phyloP scores from a whole-genome alignment of 208 protist species.

The Acanthamoeba castellanii region DNA sequence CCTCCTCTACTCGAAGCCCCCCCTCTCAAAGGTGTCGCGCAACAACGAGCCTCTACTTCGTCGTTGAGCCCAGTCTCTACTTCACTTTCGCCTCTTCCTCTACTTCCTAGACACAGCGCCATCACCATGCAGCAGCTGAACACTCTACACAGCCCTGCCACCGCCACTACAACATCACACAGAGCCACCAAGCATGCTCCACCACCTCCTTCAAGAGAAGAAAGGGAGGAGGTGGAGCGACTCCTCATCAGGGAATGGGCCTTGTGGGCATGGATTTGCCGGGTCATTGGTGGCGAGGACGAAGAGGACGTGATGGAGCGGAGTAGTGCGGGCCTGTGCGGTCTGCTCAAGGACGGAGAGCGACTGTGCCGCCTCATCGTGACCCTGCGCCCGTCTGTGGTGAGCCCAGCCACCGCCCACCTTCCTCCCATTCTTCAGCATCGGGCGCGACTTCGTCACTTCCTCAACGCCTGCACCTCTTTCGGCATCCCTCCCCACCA shows the following conservation, averaged over 20 bases:
- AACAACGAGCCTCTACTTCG: too few species aligned
- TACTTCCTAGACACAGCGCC: too few species aligned
- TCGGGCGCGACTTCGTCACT: background rate
- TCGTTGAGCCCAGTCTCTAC: too few species aligned
- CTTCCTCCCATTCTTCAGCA: slow-evolving; percentile 21
- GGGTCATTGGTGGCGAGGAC: background rate
- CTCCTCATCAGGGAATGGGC: background rate
- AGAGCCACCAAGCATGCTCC: background rate
- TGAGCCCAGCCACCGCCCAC: background rate
- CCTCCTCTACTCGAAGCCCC: too few species aligned
- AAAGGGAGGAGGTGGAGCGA: background rate
- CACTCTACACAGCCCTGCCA: background rate
- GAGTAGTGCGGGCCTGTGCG: background rate
- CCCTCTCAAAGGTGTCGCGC: too few species aligned
- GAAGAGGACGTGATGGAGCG: background rate
- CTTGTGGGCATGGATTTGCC: background rate
- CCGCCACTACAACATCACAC: background rate
- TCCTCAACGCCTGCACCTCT: background rate
- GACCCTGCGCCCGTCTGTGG: background rate
- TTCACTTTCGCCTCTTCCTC: too few species aligned
- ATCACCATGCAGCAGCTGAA: too few species aligned
- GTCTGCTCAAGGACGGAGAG: background rate
- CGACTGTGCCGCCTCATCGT: background rate
- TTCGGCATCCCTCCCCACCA: background rate
- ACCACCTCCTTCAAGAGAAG: background rate